A percentile compares a stretch with the other conserved stretches of the same genome.
Conservation (phyloP, 1,284 basidiomycete genomes). For the Xerocomus minutiporus region DNA sequence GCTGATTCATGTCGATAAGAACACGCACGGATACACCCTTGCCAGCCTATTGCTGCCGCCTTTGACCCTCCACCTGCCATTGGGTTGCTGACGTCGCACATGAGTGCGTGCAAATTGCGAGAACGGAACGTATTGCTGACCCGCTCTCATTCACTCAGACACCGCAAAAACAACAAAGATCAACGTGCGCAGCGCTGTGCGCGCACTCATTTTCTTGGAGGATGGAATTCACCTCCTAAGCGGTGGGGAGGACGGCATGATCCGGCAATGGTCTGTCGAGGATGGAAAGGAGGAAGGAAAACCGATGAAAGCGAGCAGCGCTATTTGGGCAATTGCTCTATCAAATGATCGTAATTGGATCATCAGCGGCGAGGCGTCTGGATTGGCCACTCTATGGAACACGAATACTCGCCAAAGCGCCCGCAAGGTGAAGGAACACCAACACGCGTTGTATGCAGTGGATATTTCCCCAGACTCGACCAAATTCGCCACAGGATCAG, state of each 20-base stretch:
- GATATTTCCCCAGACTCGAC: conserved; percentile 1
- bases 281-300: neutral
- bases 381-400: conserved; percentile 7
- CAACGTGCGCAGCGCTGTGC: neutral
- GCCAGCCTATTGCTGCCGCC: neutral
- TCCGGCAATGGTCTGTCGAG: neutral
- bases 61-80: neutral
- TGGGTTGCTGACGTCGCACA: neutral
- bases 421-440: neutral
- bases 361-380: conserved; percentile 2
- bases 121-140: neutral
- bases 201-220: neutral
- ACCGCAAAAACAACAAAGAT: neutral
- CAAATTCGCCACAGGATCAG: neutral
- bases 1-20: neutral
- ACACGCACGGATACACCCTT: neutral
- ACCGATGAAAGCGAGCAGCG: neutral
- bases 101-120: neutral
- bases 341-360: conserved; percentile 8
- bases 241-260: neutral
- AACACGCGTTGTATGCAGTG: neutral
- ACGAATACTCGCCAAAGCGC: neutral
- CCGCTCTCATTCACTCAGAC: neutral
- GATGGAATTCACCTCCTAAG: conserved; percentile 1
- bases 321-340: neutral